These are phyloP conservation scores for Hypomontagnella submonticulosa DNA, from an alignment of 495 filamentous ascomycete genomes.

Conservation along the genomic window DNA sequence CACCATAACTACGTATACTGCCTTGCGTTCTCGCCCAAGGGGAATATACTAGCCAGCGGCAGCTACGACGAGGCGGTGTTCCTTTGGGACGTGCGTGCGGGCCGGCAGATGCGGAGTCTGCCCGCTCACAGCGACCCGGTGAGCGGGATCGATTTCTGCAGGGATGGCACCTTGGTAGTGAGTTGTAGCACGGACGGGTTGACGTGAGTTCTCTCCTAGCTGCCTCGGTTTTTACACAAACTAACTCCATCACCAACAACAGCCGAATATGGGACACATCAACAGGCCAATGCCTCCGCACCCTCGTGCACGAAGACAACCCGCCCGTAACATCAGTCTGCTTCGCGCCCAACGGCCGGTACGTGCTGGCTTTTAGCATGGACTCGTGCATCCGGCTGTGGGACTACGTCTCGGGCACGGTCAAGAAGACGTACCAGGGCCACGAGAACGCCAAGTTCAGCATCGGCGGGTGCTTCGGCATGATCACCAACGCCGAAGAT, in stretches of 20 bases:
- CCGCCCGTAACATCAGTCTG: constrained; percentile 88
- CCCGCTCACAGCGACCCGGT: constrained; percentile 97
- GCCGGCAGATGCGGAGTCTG: constrained; percentile 83
- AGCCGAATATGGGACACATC: constrained; percentile 93
- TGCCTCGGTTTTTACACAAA: neutral
- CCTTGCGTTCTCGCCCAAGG: constrained; percentile 93
- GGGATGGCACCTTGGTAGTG: constrained; percentile 90
- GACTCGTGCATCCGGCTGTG: constrained; percentile 91
- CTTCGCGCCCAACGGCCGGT: constrained; percentile 94
- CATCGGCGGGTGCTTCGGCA: constrained; percentile 81
- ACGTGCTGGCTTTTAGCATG: constrained; percentile 89
- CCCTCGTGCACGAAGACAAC: constrained; percentile 95
- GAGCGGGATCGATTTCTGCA: constrained; percentile 89
- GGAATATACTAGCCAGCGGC: constrained; percentile 93
- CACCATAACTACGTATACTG: constrained; percentile 97
- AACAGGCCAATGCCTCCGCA: constrained; percentile 94
- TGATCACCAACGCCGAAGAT: constrained; percentile 75
- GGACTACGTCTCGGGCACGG: constrained; percentile 87
- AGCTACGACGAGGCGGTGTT: constrained; percentile 98
- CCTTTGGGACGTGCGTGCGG: constrained; percentile 92
- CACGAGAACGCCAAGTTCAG: constrained; percentile 87
- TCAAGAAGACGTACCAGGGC: constrained; percentile 97
- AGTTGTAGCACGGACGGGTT: constrained; percentile 91
- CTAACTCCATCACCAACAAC: constrained; percentile 16
- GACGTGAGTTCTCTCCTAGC: constrained; percentile 69